These are phyloP conservation scores for Ganoderma boninense DNA, from an alignment of 1,284 basidiomycete species.

Conservation along the genomic window DNA sequence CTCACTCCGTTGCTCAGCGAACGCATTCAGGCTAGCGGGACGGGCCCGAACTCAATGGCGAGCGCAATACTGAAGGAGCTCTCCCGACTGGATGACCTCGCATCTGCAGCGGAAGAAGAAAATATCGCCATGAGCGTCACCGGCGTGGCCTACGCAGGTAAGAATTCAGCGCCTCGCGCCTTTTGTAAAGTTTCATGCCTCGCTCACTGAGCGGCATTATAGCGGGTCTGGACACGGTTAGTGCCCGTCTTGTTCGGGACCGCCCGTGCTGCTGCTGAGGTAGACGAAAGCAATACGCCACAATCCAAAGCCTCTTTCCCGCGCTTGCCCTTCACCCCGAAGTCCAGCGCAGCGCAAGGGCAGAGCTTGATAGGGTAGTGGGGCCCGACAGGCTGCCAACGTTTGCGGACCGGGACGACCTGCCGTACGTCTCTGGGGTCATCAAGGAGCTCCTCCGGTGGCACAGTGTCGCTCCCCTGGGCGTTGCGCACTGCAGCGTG, in stretches of 20 bases:
- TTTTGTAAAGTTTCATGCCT: too few relatives aligned
- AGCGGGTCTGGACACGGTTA: constrained; percentile 33
- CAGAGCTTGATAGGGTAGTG: constrained; percentile 39
- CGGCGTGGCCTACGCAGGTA: constrained; percentile 13
- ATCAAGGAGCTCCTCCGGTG: constrained; percentile 39
- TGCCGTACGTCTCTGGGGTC: constrained; percentile 41
- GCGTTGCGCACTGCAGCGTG: constrained; percentile 24
- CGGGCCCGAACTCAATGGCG: not conserved
- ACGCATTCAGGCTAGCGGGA: not conserved
- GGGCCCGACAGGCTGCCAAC: constrained; percentile 37
- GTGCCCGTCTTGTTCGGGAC: not conserved
- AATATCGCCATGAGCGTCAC: constrained; percentile 5
- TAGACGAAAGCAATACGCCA: constrained; percentile 31
- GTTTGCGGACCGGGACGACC: constrained; percentile 32
- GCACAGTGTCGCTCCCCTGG: constrained; percentile 27
- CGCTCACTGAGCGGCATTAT: not conserved
- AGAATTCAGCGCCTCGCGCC: not conserved
- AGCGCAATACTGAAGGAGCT: constrained; percentile 9
- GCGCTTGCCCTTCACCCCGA: constrained; percentile 38
- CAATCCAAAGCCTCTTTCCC: constrained; percentile 34
- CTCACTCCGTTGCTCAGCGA: not conserved
- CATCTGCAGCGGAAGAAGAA: constrained; percentile 12
- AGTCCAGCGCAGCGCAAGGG: constrained; percentile 37
- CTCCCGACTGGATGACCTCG: not conserved
- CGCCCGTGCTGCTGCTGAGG: not conserved